A percentile compares a stretch with the other conserved stretches of the same genome.
Evolutionary conservation across 1,284 basidiomycete species (phyloP).

Genomic region (Leccinum pachyderme): DNA sequence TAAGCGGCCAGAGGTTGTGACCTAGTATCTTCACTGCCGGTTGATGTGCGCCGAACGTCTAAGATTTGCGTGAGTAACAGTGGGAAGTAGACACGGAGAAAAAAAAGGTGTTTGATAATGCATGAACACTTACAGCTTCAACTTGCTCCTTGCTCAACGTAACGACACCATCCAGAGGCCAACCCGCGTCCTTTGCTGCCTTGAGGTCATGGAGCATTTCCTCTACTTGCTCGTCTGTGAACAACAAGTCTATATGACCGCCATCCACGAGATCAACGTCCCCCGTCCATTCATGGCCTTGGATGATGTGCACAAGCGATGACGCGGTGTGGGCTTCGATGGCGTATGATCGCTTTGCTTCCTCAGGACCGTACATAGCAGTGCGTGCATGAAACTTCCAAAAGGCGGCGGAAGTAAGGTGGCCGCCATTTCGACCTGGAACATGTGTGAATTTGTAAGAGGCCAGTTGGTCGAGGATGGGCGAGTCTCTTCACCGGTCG

Average conservation of each 20-base stretch:
- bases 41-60: constrained; percentile 58
- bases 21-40: constrained; percentile 51
- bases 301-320: constrained; percentile 51
- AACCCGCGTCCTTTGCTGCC: constrained; percentile 54
- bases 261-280: constrained; percentile 64
- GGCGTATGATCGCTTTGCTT: constrained; percentile 52
- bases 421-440: constrained; percentile 75
- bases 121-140: constrained; percentile 38
- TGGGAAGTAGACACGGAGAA: neutral
- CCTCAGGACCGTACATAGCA: constrained; percentile 44
- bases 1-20: constrained; percentile 76
- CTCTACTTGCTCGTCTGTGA: constrained; percentile 44
- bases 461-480: neutral
- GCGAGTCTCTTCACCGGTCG: constrained; percentile 53
- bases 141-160: constrained; percentile 53
- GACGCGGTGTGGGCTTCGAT: constrained; percentile 59
- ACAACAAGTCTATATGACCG: constrained; percentile 53
- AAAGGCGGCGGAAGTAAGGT: constrained; percentile 59
- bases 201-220: constrained; percentile 45
- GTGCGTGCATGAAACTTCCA: constrained; percentile 42
- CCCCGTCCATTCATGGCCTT: constrained; percentile 41
- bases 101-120: neutral
- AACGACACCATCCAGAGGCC: constrained; percentile 43
- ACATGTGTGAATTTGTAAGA: neutral
- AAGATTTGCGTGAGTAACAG: neutral